Base-by-base conservation (phyloP, 257 asterid species). In the Fraxinus americana region DNA sequence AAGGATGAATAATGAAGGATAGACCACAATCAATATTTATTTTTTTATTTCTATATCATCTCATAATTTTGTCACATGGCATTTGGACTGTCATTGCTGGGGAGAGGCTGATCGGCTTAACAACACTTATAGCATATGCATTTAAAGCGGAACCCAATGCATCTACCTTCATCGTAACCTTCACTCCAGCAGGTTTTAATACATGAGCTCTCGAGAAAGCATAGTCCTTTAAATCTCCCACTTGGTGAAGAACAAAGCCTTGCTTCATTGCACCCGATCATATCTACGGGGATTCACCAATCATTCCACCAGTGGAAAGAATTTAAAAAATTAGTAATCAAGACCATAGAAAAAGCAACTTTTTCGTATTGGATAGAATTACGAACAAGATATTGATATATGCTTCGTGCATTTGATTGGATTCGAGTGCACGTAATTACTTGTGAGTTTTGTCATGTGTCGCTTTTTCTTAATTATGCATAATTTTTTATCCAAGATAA, bases 111-210 rank as follows among this genome's bases (percentile, higher is more conserved):
- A 80, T 19, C 39, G 14, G 16, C 1, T 54, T 19, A 54, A 75
- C 86, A 82, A 32, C 39, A 1, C 81, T 71, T 84, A 19, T 16
- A 84, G 79, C 87, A 84, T 39, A 84, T 81, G 77, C 85, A 84
- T 67, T 41, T 32, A 39, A 81, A 81, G 35, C 3, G 7, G 0
- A 52, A 17, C 1, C 63, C 63, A 52, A n/a, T 54, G 65, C 65
- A 54, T 5, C 23, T 5, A 19, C 65, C 65, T 2, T 54, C 65
- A 19, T 54, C 65, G 27, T 16, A 4, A n/a, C 65, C 65, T 54
- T 54, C 65, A 0, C 7, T 19, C 23, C 7, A 5, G 0, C 65
- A 19, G 2, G 65, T n/a, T 14, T 19, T n/a, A 54, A 16, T 54
- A 17, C 65, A 54, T n/a, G 23, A 0, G 0, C 0, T 17, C 65